Evolutionary conservation across 768 basidiomycete genomes (phyloP).

Genomic region (Sarcomyxa edulis): DNA sequence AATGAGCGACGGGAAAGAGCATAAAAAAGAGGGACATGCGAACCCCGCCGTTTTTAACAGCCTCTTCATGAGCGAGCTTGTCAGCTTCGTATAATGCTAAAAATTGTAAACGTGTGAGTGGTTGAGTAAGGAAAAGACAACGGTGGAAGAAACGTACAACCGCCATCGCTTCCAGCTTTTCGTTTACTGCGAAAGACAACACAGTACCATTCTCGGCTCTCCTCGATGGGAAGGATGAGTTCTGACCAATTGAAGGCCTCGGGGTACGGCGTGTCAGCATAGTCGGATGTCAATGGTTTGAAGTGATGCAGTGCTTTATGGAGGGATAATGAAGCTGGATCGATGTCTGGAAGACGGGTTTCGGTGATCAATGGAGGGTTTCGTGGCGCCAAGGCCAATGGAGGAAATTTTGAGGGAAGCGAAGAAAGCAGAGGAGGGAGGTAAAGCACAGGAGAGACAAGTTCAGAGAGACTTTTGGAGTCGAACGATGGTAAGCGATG

Average conservation of each 20-base stretch:
- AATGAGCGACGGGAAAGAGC: not conserved
- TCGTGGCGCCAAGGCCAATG: slow-evolving; percentile 19
- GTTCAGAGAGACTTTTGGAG: slow-evolving; percentile 26
- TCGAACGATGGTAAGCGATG: slow-evolving; percentile 53
- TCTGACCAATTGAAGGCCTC: slow-evolving; percentile 88
- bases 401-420: slow-evolving; percentile 42
- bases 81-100: slow-evolving; percentile 85
- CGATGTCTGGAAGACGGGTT: slow-evolving; percentile 80
- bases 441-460: slow-evolving; percentile 57
- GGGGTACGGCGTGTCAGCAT: slow-evolving; percentile 60
- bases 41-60: slow-evolving; percentile 81
- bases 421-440: slow-evolving; percentile 83
- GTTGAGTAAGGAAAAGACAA: slow-evolving; percentile 1
- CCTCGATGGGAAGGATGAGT: slow-evolving; percentile 57
- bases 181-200: slow-evolving; percentile 86
- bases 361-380: slow-evolving; percentile 53
- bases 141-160: slow-evolving; percentile 43
- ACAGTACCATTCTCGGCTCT: slow-evolving; percentile 87
- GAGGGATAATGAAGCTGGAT: slow-evolving; percentile 76
- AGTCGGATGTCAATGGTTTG: slow-evolving; percentile 50
- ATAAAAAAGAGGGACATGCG: slow-evolving; percentile 18
- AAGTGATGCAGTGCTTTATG: slow-evolving; percentile 85
- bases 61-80: slow-evolving; percentile 86
- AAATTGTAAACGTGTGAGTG: slow-evolving; percentile 6
- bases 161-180: slow-evolving; percentile 63